A percentile compares a stretch with the other conserved stretches of the same genome.
Evolutionary conservation across 129 eudicot species (phyloP).

Genomic region (Flaveria bidentis): DNA sequence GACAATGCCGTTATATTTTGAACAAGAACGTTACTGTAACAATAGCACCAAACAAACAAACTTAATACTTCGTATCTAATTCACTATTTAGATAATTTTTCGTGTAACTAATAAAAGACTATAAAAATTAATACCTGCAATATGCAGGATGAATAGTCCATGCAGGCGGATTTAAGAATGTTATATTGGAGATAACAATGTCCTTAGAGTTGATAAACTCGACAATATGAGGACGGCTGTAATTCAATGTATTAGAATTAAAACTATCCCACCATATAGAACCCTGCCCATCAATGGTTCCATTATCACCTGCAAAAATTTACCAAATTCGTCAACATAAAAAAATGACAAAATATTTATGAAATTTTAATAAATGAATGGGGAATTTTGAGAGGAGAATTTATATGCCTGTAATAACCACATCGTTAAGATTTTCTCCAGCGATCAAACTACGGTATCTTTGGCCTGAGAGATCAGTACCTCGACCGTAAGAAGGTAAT

Average conservation of each 20-base stretch:
- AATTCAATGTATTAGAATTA: constrained; percentile 57
- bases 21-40: constrained; percentile 70
- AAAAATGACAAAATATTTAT: not conserved
- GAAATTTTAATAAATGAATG: not conserved
- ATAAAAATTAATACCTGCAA: constrained; percentile 60
- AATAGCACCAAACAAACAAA: constrained; percentile 22
- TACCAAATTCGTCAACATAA: not conserved
- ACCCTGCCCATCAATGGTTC: constrained; percentile 94
- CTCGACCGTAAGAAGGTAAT: constrained; percentile 80
- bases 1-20: constrained; percentile 71
- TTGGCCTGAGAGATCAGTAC: constrained; percentile 65
- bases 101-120: not conserved
- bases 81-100: not conserved
- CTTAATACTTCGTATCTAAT: not conserved
- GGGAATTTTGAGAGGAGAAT: not conserved
- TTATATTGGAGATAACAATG: constrained; percentile 75
- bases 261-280: constrained; percentile 85
- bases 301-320: constrained; percentile 64
- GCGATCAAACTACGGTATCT: constrained; percentile 82
- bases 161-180: constrained; percentile 79
- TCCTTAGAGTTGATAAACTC: constrained; percentile 69
- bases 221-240: constrained; percentile 79
- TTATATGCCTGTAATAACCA: constrained; percentile 68
- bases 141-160: constrained; percentile 77
- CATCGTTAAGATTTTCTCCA: constrained; percentile 69